phyloP scores from a whole-genome alignment of 805 yeast species.

The Danielia oregonensis region DNA sequence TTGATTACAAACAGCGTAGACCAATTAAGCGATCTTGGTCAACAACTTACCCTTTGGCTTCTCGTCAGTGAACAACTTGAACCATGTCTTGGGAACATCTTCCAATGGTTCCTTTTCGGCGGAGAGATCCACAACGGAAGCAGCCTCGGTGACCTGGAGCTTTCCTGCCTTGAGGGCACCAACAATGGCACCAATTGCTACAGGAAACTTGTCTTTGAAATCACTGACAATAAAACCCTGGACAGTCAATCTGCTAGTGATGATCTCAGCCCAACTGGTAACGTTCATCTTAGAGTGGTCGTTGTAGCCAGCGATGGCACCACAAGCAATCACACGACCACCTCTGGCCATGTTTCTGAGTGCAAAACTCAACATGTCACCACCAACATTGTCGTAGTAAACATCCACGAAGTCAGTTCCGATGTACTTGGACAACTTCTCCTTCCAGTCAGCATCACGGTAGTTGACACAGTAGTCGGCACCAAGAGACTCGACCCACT shows the following conservation, averaged over 20 bases:
- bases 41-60: constrained; percentile 17
- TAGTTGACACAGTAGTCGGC: constrained; percentile 55
- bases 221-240: constrained; percentile 54
- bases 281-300: constrained; percentile 34
- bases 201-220: constrained; percentile 31
- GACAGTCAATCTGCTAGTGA: constrained; percentile 48
- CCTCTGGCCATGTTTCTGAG: constrained; percentile 32
- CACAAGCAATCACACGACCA: constrained; percentile 56
- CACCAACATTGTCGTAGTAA: constrained; percentile 65
- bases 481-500: constrained; percentile 51
- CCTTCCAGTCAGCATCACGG: constrained; percentile 31
- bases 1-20: too few species aligned
- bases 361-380: constrained; percentile 48
- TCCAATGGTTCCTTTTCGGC: constrained; percentile 24
- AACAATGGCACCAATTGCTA: constrained; percentile 33
- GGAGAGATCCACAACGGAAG: constrained; percentile 37
- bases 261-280: constrained; percentile 40
- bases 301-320: constrained; percentile 59
- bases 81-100: constrained; percentile 14
- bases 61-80: constrained; percentile 16
- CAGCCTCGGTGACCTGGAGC: constrained; percentile 32
- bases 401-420: constrained; percentile 49
- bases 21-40: constrained; percentile 12
- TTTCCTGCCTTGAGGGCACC: constrained; percentile 39
- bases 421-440: constrained; percentile 26